Conservation (phyloP, 192 early-diverging fungal species). For the Allomyces macrogynus region DNA sequence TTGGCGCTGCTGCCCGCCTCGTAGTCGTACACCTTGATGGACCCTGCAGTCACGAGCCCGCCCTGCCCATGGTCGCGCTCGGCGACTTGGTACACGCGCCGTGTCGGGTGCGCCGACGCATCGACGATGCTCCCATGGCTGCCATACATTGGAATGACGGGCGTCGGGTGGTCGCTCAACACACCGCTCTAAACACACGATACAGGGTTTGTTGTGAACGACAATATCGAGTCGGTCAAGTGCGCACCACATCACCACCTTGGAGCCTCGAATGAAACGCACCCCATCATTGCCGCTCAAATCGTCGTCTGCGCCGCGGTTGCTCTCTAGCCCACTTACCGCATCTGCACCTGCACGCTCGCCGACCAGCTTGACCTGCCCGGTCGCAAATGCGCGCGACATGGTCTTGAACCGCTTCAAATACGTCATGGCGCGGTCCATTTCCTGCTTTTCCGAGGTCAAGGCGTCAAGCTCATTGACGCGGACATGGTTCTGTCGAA, state of each 20-base stretch:
- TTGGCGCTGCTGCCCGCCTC: neutral
- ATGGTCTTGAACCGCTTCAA: constrained; percentile 35
- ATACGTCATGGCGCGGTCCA: constrained; percentile 13
- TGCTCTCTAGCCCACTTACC: neutral
- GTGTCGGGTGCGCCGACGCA: neutral
- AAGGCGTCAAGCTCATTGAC: neutral
- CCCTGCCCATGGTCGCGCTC: too few relatives aligned
- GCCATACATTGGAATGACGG: neutral
- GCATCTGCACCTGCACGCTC: neutral
- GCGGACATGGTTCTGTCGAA: neutral
- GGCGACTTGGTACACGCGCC: neutral
- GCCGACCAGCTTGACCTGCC: constrained; percentile 10
- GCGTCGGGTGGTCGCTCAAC: too few relatives aligned
- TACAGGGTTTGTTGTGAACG: neutral
- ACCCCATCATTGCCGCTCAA: too few relatives aligned
- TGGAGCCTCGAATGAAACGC: too few relatives aligned
- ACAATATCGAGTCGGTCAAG: neutral
- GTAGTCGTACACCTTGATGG: neutral
- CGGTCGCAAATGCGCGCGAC: constrained; percentile 28
- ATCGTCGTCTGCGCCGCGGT: too few relatives aligned
- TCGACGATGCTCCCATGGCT: neutral
- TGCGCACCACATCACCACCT: too few relatives aligned
- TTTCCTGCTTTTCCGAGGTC: constrained; percentile 5
- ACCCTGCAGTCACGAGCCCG: neutral
- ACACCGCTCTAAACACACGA: neutral